Evolutionary conservation across 495 filamentous ascomycete species (phyloP).

Genomic region (Podospora pseudopauciseta): DNA sequence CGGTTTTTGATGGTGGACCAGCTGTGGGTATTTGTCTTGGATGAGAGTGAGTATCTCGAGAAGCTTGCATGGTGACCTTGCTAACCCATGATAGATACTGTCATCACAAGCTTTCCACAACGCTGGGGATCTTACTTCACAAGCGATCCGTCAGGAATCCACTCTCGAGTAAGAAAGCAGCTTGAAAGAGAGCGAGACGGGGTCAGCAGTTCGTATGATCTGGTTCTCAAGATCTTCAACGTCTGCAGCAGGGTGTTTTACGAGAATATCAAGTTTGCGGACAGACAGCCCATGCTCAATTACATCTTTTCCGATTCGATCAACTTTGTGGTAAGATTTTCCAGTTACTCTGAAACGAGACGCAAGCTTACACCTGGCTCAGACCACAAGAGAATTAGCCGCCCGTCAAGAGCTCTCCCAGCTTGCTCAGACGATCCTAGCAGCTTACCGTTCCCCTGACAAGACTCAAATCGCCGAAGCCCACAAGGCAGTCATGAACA

Average conservation of each 20-base stretch:
- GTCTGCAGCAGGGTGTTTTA: slow-evolving; percentile 16
- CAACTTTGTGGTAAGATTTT: slow-evolving; percentile 14
- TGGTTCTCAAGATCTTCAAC: slow-evolving; percentile 9
- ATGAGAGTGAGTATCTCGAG: slow-evolving; percentile 9
- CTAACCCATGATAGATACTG: slow-evolving; percentile 6
- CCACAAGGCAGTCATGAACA: slow-evolving; percentile 15
- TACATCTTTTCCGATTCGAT: slow-evolving; percentile 17
- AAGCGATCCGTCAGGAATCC: slow-evolving; percentile 10
- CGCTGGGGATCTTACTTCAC: slow-evolving; percentile 16
- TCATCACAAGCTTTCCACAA: slow-evolving; percentile 19
- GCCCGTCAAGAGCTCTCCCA: slow-evolving; percentile 13
- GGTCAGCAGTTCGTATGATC: slow-evolving; percentile 11
- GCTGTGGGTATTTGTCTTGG: slow-evolving; percentile 15
- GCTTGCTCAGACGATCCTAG: slow-evolving; percentile 13
- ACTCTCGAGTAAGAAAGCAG: slow-evolving; percentile 7
- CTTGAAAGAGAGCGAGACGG: slow-evolving; percentile 4
- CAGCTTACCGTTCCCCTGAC: slow-evolving; percentile 17
- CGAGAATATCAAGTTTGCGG: slow-evolving; percentile 13
- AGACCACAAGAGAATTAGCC: slow-evolving; percentile 19
- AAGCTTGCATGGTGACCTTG: background rate
- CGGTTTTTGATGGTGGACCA: slow-evolving; percentile 17
- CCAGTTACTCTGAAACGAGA: background rate
- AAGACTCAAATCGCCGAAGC: slow-evolving; percentile 19
- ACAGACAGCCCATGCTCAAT: slow-evolving; percentile 15
- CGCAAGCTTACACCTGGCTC: background rate